Conservation (phyloP, 768 basidiomycete species). For the Lepiota venenata region DNA sequence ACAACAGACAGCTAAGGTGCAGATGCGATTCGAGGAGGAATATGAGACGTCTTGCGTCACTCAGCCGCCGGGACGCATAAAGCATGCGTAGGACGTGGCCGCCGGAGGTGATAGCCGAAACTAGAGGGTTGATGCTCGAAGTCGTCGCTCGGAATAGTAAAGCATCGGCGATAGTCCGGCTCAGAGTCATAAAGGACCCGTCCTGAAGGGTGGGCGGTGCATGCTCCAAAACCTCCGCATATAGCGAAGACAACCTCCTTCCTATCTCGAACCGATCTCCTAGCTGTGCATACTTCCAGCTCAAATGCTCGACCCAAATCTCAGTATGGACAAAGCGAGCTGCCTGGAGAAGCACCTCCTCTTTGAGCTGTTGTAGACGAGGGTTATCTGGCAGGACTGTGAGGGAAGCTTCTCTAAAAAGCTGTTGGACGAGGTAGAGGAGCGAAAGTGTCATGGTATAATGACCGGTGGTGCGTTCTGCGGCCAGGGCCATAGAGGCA, state of each 20-base stretch:
- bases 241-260: slow-evolving; percentile 60
- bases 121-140: slow-evolving; percentile 77
- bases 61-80: slow-evolving; percentile 58
- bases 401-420: slow-evolving; percentile 70
- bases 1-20: slow-evolving; percentile 53
- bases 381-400: slow-evolving; percentile 55
- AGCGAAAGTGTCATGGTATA: slow-evolving; percentile 84
- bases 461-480: slow-evolving; percentile 67
- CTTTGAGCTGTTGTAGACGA: slow-evolving; percentile 69
- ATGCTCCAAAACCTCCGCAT: slow-evolving; percentile 61
- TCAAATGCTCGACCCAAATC: slow-evolving; percentile 82
- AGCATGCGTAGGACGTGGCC: slow-evolving; percentile 56
- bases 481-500: slow-evolving; percentile 62
- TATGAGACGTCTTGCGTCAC: slow-evolving; percentile 67
- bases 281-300: slow-evolving; percentile 84
- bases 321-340: slow-evolving; percentile 78
- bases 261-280: slow-evolving; percentile 86
- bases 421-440: slow-evolving; percentile 69
- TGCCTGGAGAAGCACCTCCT: slow-evolving; percentile 80
- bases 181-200: slow-evolving; percentile 57
- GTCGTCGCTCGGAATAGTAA: slow-evolving; percentile 74
- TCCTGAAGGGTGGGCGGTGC: slow-evolving; percentile 51
- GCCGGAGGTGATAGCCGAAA: slow-evolving; percentile 65
- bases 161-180: slow-evolving; percentile 63
- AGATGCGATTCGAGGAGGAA: slow-evolving; percentile 68